Base-by-base conservation (phyloP, 345 rosid species). In the Barbarea vulgaris region DNA sequence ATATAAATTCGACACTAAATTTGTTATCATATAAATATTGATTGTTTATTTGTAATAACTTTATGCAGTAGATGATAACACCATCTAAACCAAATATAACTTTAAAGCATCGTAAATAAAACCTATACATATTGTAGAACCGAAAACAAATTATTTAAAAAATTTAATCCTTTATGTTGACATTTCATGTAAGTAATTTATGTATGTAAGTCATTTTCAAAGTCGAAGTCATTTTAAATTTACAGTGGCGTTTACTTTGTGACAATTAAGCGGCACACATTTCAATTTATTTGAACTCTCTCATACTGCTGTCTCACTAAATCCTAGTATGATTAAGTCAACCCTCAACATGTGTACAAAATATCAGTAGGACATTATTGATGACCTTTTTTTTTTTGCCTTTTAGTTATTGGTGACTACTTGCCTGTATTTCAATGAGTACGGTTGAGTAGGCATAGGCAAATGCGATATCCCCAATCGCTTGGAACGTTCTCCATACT, bases 341-440 rank as follows among this genome's bases (percentile, higher is more conserved):
- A n/a, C 36, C 17, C 37, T 39, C 18, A 69, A 9, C 34, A 25
- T 69, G 58, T 13, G 7, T 33, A 36, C 8, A 27, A 17, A 57
- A 12, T 28, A 28, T 12, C 5, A 7, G 46, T n/a, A 69, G 7
- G 10, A 42, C 8, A 42, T 58, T 70, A 14, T 18, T 17, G 25
- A 24, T 42, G 58, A 74, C 42, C 3, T 27, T 27, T 27, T 27
- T 27, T 27, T 27, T 27, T 27, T 27, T 27, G 2, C 28, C 28
- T 27, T 27, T 27, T 27, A 27, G 28, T 59, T 70, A 15, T 18
- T 18, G 27, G 34, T 30, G 59, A 74, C 44, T 6, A 54, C 82
- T 83, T 82, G 74, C 97, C 94, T 91, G 96, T 37, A 93, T 93
- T 72, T 93, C 98, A 14, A 88, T 76, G 9, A 93, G 93, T 21